Percentiles rank a stretch among this genome's conserved stretches.
phyloP scores from a whole-genome alignment of 305 asterid genomes.

The Petunia hybrid region DNA sequence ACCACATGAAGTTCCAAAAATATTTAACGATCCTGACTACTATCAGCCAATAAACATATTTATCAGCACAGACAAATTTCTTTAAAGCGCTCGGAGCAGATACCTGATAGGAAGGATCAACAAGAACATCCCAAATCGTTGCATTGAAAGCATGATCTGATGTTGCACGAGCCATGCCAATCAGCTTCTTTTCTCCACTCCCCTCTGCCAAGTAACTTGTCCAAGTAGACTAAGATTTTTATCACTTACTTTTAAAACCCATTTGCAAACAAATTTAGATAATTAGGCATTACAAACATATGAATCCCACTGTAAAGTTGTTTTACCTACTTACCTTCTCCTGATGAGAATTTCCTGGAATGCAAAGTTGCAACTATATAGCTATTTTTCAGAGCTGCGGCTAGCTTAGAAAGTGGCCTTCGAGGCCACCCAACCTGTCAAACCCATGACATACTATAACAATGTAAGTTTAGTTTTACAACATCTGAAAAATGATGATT shows the following conservation, averaged over 20 bases:
- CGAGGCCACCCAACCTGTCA: slow-evolving; percentile 99
- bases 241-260: slow-evolving; percentile 62
- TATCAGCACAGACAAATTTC: slow-evolving; percentile 18
- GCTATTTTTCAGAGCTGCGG: slow-evolving; percentile 92
- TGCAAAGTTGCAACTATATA: slow-evolving; percentile 92
- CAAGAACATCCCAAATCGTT: slow-evolving; percentile 99
- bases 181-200: slow-evolving; percentile 75
- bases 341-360: slow-evolving; percentile 60
- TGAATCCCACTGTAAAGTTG: slow-evolving; percentile 20
- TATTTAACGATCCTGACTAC: slow-evolving; percentile 16
- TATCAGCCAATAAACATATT: slow-evolving; percentile 6
- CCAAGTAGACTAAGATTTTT: slow-evolving; percentile 85
- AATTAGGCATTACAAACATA: slow-evolving; percentile 10
- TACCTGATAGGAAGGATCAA: slow-evolving; percentile 98
- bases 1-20: not conserved
- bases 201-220: slow-evolving; percentile 95
- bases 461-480: slow-evolving; percentile 20
- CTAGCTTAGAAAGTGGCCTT: slow-evolving; percentile 89
- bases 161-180: slow-evolving; percentile 99
- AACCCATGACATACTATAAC: slow-evolving; percentile 22
- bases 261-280: slow-evolving; percentile 10
- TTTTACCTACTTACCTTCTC: slow-evolving; percentile 63
- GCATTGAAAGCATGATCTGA: slow-evolving; percentile 99
- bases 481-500: slow-evolving; percentile 1
- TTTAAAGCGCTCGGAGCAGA: slow-evolving; percentile 17